Conservation (phyloP, 2,329 filamentous ascomycete genomes). For the Didymella arachidicola region DNA sequence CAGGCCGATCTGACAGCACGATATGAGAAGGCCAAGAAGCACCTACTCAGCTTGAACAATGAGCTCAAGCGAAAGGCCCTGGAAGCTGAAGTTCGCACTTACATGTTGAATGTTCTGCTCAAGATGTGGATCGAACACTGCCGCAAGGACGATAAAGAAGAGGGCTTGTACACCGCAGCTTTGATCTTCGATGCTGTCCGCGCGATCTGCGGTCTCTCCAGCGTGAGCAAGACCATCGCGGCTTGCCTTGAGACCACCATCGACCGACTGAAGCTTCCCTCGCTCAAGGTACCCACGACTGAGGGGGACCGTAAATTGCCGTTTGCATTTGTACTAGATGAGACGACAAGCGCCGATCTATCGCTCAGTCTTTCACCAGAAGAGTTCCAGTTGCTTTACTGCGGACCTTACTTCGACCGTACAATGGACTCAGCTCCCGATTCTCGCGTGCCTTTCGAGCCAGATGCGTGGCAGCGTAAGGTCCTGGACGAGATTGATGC, state of each 20-base stretch:
- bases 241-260: conserved; percentile 47
- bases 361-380: conserved; percentile 53
- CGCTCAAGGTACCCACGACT: conserved; percentile 39
- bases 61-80: conserved; percentile 51
- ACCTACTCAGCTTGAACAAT: conserved; percentile 55
- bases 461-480: conserved; percentile 77
- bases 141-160: conserved; percentile 39
- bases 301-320: conserved; percentile 53
- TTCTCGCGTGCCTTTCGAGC: conserved; percentile 73
- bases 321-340: conserved; percentile 50
- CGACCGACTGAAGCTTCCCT: conserved; percentile 52
- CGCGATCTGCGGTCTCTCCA: conserved; percentile 38
- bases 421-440: conserved; percentile 74
- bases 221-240: conserved; percentile 42
- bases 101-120: conserved; percentile 59
- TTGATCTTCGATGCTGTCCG: conserved; percentile 44
- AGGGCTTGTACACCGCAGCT: conserved; percentile 44
- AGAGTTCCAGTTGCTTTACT: conserved; percentile 73
- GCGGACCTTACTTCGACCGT: conserved; percentile 78
- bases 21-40: conserved; percentile 60
- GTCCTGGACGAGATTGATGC: conserved; percentile 77
- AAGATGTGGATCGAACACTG: conserved; percentile 56
- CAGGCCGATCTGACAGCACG: conserved; percentile 54
- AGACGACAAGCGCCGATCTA: conserved; percentile 33
- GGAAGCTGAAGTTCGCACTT: conserved; percentile 58